Evolutionary conservation across 1,284 basidiomycete species (phyloP).

Genomic region (Boletus mariae): DNA sequence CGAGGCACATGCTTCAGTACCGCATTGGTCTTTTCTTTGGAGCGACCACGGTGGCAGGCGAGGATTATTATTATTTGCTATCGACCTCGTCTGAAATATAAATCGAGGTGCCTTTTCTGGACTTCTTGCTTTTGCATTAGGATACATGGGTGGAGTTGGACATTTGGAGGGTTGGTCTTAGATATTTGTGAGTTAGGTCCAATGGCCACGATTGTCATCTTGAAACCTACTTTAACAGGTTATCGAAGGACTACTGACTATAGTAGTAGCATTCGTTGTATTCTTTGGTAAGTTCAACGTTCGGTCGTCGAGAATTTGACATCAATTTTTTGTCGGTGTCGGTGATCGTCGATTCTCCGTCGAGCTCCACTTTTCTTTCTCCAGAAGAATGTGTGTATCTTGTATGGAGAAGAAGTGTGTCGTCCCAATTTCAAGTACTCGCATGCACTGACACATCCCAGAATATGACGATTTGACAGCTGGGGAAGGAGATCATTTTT

Average conservation of each 20-base stretch:
- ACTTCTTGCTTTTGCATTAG: constrained; percentile 1
- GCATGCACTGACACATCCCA: constrained; percentile 3
- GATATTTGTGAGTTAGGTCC: constrained; percentile 34
- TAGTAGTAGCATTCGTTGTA: constrained; percentile 31
- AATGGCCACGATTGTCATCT: neutral
- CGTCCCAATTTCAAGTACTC: neutral
- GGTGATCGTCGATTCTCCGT: constrained; percentile 50
- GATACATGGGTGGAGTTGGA: neutral
- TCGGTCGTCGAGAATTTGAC: neutral
- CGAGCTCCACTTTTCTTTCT: constrained; percentile 46
- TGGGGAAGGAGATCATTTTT: constrained; percentile 62
- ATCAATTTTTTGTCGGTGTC: constrained; percentile 19
- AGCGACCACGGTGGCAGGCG: constrained; percentile 21
- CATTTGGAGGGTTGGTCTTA: constrained; percentile 25
- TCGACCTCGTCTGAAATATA: neutral
- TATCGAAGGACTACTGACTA: constrained; percentile 40
- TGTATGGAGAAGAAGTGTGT: constrained; percentile 53
- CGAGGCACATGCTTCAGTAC: constrained; percentile 35
- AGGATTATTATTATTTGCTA: neutral
- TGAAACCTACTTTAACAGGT: constrained; percentile 28
- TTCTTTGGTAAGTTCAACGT: constrained; percentile 25
- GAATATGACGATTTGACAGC: constrained; percentile 60
- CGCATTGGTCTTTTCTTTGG: constrained; percentile 41
- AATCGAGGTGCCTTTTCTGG: constrained; percentile 2
- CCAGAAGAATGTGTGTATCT: constrained; percentile 44